Conservation (phyloP, 495 filamentous ascomycete genomes). For the Penicillium silybi region DNA sequence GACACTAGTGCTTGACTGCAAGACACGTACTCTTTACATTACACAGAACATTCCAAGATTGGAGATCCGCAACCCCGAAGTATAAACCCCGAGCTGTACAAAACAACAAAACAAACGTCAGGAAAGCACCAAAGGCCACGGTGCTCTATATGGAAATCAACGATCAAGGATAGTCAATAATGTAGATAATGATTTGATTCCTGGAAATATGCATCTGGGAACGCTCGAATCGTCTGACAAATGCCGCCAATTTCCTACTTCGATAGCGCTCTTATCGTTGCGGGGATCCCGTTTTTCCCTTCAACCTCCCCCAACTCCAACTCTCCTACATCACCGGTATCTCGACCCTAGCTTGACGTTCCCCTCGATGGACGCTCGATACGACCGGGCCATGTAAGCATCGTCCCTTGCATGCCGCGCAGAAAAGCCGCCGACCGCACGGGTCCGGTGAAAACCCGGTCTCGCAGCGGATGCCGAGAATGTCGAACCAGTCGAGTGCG, state of each 20-base stretch:
- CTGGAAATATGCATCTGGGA: too few relatives aligned
- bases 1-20: too few relatives aligned
- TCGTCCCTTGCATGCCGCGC: conserved; percentile 35
- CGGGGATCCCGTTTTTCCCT: not conserved
- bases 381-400: conserved; percentile 25
- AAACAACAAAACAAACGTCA: too few relatives aligned
- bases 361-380: not conserved
- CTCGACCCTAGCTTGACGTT: not conserved
- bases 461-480: conserved; percentile 41
- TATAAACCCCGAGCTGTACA: too few relatives aligned
- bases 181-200: too few relatives aligned
- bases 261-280: not conserved
- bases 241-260: too few relatives aligned
- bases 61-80: too few relatives aligned
- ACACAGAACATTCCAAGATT: too few relatives aligned
- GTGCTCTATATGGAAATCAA: not conserved
- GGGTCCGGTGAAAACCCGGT: conserved; percentile 44
- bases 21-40: too few relatives aligned
- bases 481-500: conserved; percentile 43
- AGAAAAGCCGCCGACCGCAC: conserved; percentile 42
- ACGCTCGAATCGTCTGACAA: too few relatives aligned
- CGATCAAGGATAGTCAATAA: not conserved
- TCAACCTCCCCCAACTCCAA: not conserved
- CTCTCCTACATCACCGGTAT: not conserved
- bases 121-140: too few relatives aligned